These are phyloP conservation scores for Mycena polygramma DNA, from an alignment of 768 basidiomycete genomes.

Conservation along the genomic window DNA sequence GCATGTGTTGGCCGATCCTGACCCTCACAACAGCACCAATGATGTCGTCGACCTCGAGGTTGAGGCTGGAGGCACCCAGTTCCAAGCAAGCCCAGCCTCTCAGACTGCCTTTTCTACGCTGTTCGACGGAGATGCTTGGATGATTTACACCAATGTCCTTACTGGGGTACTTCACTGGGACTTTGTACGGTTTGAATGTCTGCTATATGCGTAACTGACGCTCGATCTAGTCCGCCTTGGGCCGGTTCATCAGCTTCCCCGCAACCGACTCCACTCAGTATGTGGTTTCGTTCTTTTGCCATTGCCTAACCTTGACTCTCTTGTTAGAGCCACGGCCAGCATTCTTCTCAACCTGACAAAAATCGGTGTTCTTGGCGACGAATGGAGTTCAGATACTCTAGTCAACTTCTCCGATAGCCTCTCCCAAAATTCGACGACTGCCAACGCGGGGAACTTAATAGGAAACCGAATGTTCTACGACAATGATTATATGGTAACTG, in stretches of 20 bases:
- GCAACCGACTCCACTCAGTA: conserved; percentile 59
- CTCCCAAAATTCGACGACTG: conserved; percentile 51
- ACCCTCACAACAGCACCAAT: conserved; percentile 59
- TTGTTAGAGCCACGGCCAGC: conserved; percentile 64
- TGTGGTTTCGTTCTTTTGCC: conserved; percentile 28
- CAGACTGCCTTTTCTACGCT: conserved; percentile 66
- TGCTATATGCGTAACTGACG: conserved; percentile 13
- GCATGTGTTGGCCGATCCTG: background rate
- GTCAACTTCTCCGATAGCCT: conserved; percentile 55
- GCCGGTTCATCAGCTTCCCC: conserved; percentile 78
- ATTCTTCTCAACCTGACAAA: conserved; percentile 70
- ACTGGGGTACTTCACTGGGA: conserved; percentile 79
- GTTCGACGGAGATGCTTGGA: conserved; percentile 75
- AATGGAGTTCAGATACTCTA: conserved; percentile 63
- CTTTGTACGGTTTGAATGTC: conserved; percentile 58
- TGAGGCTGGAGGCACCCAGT: conserved; percentile 70
- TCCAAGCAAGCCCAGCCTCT: conserved; percentile 58
- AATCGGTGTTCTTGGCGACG: conserved; percentile 61
- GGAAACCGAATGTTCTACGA: conserved; percentile 77
- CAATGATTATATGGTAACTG: conserved; percentile 75
- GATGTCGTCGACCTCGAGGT: conserved; percentile 74
- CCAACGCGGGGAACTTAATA: conserved; percentile 65
- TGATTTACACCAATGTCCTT: conserved; percentile 72
- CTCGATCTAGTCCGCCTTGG: conserved; percentile 65
- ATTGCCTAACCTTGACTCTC: background rate